Percentiles rank a stretch among this genome's conserved stretches.
Conservation (phyloP, 2,329 filamentous ascomycete genomes). For the Exophiala spinifera region DNA sequence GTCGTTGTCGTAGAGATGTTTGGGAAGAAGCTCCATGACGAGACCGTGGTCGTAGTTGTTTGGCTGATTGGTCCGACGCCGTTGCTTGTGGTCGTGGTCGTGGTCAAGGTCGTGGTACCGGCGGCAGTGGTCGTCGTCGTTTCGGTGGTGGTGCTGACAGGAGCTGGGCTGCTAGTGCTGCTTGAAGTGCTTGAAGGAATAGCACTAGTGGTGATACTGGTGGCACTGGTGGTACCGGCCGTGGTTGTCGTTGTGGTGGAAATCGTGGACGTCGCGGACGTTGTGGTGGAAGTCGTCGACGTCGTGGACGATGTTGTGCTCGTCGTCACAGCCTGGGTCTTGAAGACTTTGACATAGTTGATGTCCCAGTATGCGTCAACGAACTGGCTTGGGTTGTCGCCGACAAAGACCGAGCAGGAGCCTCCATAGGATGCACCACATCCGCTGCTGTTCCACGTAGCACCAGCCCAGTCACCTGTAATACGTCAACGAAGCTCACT, state of each 20-base stretch:
- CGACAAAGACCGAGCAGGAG: constrained; percentile 71
- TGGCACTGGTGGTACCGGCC: not conserved
- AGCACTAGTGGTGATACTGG: constrained; percentile 1
- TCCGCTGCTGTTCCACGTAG: constrained; percentile 48
- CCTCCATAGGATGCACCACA: constrained; percentile 55
- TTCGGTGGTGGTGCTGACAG: not conserved
- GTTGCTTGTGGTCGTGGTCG: not conserved
- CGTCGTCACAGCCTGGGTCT: constrained; percentile 26
- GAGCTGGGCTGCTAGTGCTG: not conserved
- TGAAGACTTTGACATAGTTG: constrained; percentile 64
- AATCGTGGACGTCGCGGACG: constrained; percentile 10
- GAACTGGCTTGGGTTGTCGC: constrained; percentile 64
- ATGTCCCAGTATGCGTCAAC: constrained; percentile 71
- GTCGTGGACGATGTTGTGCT: constrained; percentile 10
- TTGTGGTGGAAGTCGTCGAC: constrained; percentile 13
- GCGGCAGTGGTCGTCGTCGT: not conserved
- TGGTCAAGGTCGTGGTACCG: not conserved
- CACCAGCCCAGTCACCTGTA: constrained; percentile 53
- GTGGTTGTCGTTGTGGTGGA: constrained; percentile 7
- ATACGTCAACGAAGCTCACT: not conserved
- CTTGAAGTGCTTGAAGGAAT: not conserved
- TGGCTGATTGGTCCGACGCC: constrained; percentile 1
- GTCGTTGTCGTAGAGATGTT: constrained; percentile 3
- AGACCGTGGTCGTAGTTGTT: not conserved
- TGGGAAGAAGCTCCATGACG: not conserved